A percentile compares a stretch with the other conserved stretches of the same genome.
phyloP scores from a whole-genome alignment of 306 rosid species.

The Corylus heterophylla region DNA sequence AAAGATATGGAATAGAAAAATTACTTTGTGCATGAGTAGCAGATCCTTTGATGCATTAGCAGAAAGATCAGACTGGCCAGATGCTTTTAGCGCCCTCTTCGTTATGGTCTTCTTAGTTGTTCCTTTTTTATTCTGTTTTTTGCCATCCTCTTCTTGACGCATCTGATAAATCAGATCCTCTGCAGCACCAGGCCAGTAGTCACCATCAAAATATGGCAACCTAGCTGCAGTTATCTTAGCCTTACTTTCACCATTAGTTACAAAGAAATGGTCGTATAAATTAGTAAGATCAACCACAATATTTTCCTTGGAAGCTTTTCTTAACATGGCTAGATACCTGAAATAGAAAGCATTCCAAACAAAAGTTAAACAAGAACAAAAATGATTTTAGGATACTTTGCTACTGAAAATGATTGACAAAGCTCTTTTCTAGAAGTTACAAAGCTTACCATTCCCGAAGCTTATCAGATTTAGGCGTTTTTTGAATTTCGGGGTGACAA shows the following conservation, averaged over 20 bases:
- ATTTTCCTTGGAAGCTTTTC: constrained; percentile 86
- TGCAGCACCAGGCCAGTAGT: constrained; percentile 99
- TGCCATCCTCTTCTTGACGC: constrained; percentile 96
- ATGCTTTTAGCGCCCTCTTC: constrained; percentile 90
- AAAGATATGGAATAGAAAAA: constrained; percentile 26
- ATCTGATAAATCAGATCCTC: constrained; percentile 96
- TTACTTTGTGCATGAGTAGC: constrained; percentile 97
- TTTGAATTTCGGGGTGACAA: constrained; percentile 98
- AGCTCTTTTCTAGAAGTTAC: constrained; percentile 9
- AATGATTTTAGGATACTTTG: neutral
- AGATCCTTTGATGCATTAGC: constrained; percentile 93
- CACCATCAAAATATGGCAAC: constrained; percentile 98
- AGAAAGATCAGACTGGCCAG: constrained; percentile 95
- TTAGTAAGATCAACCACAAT: constrained; percentile 86
- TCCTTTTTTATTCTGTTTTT: constrained; percentile 90
- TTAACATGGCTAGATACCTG: constrained; percentile 93
- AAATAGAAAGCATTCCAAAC: constrained; percentile 29
- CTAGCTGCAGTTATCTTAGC: constrained; percentile 96
- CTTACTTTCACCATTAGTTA: constrained; percentile 74
- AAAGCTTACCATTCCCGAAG: constrained; percentile 91
- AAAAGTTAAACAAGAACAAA: constrained; percentile 29
- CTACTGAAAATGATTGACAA: constrained; percentile 13
- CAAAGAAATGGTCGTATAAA: constrained; percentile 92
- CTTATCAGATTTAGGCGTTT: constrained; percentile 98
- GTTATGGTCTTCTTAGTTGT: constrained; percentile 81